Percentiles rank a stretch among this genome's conserved stretches.
phyloP scores from a whole-genome alignment of 179 eudicot genomes.

The Drosera spatulata region DNA sequence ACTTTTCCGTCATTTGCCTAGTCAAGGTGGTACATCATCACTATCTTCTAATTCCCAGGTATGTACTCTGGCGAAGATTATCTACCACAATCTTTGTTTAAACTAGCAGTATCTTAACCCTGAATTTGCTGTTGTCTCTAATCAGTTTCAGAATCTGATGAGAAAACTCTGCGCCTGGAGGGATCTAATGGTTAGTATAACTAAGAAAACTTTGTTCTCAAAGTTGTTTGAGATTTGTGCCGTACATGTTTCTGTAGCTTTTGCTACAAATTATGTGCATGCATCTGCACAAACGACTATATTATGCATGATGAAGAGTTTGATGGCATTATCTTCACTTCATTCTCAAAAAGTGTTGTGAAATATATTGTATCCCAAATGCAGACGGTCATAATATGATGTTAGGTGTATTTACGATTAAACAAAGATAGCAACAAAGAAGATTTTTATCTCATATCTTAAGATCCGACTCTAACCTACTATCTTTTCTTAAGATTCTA shows the following conservation, averaged over 20 bases:
- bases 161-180: slow-evolving; percentile 87
- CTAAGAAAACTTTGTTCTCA: not conserved
- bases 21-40: slow-evolving; percentile 33
- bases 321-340: no score
- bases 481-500: no score
- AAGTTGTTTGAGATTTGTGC: not conserved
- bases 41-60: slow-evolving; percentile 37
- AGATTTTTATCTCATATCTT: no score
- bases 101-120: slow-evolving; percentile 1
- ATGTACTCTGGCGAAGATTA: slow-evolving; percentile 1
- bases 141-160: slow-evolving; percentile 69
- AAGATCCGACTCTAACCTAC: no score
- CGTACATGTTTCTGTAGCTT: not conserved
- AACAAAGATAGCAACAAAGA: no score
- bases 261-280: no score
- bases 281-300: no score
- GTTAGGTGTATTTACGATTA: no score
- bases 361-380: no score
- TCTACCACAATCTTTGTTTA: not conserved
- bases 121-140: slow-evolving; percentile 2
- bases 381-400: no score
- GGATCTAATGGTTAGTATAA: slow-evolving; percentile 79
- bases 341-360: no score
- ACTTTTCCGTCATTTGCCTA: slow-evolving; percentile 52
- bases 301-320: no score